Conservation (phyloP, 192 early-diverging fungal species). For the Dispira simplex region DNA sequence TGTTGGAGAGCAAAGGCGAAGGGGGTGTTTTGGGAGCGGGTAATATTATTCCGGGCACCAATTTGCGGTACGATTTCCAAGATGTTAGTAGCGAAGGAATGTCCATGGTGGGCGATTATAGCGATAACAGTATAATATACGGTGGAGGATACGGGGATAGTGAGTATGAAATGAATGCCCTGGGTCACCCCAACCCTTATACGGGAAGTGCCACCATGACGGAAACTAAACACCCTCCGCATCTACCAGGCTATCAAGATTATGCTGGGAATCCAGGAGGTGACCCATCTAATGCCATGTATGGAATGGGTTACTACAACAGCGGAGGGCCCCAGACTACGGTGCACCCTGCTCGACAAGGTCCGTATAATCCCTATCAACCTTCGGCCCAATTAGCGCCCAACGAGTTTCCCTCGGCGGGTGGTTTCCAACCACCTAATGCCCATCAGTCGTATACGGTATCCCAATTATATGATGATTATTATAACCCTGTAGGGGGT, state of each 20-base stretch:
- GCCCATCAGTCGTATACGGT: background rate
- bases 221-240: no score
- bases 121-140: slow-evolving; percentile 1
- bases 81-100: background rate
- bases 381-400: background rate
- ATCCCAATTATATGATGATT: background rate
- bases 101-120: slow-evolving; percentile 3
- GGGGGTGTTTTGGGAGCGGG: background rate
- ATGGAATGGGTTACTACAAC: background rate
- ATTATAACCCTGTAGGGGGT: background rate
- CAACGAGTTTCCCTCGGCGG: background rate
- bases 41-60: background rate
- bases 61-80: slow-evolving; percentile 10
- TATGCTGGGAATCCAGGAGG: no score
- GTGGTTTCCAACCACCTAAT: background rate
- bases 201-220: no score
- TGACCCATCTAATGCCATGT: background rate
- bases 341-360: background rate
- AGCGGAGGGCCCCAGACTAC: background rate
- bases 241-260: no score
- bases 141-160: background rate
- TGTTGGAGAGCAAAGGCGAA: background rate
- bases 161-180: slow-evolving; percentile 11
- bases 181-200: background rate
- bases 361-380: slow-evolving; percentile 4